phyloP scores from a whole-genome alignment of 805 yeast species.

The Kregervanrija delftensis region DNA sequence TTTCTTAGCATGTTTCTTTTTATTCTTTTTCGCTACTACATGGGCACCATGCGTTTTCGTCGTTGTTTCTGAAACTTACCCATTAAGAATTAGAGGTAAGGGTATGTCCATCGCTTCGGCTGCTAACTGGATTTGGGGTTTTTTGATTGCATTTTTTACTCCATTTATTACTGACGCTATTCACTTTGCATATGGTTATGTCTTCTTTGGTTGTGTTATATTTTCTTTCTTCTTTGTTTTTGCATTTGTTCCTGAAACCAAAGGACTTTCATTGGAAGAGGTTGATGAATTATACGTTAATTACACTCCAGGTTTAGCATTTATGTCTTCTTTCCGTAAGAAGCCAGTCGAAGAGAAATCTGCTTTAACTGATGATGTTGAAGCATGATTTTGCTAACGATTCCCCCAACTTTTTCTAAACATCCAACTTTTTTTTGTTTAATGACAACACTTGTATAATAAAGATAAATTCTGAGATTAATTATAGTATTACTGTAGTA shows the following conservation, averaged over 20 bases:
- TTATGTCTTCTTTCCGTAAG: constrained; percentile 20
- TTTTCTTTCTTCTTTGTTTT: constrained; percentile 48
- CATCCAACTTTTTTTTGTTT: no score
- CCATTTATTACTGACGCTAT: constrained; percentile 49
- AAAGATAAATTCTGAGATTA: no score
- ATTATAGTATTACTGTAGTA: no score
- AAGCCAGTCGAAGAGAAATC: constrained; percentile 1
- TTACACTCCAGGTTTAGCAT: constrained; percentile 29
- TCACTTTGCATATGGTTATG: constrained; percentile 52
- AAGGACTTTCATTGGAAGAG: constrained; percentile 50
- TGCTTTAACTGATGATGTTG: no score
- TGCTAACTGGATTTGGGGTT: constrained; percentile 60
- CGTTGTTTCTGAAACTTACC: constrained; percentile 61
- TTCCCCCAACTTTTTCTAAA: no score
- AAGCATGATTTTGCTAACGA: no score
- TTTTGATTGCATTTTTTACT: constrained; percentile 50
- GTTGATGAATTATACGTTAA: constrained; percentile 43
- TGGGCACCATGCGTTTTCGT: constrained; percentile 71
- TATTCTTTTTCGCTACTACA: constrained; percentile 64
- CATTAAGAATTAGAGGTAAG: constrained; percentile 55
- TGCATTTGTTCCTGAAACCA: constrained; percentile 48
- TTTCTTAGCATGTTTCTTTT: constrained; percentile 55
- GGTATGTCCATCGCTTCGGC: constrained; percentile 61
- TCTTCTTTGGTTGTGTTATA: constrained; percentile 48
- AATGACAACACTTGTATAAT: no score